Evolutionary conservation across 2,329 filamentous ascomycete species (phyloP).

Genomic region (Fusarium pseudograminearum): DNA sequence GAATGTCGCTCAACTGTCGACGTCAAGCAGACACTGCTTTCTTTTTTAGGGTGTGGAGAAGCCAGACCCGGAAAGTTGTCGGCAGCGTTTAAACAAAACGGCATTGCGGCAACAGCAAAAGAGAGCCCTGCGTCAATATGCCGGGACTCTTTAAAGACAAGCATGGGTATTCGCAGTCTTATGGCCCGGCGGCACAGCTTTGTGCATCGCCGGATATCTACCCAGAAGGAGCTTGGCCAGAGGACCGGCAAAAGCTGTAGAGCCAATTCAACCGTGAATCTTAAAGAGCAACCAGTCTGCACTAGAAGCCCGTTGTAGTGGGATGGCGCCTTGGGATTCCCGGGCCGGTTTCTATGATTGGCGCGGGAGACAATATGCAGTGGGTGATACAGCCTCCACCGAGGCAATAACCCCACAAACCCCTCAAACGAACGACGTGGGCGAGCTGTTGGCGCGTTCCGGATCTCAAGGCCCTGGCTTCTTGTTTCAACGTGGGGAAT

Average conservation of each 20-base stretch:
- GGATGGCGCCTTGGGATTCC: slow-evolving; percentile 41
- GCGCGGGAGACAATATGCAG: slow-evolving; percentile 48
- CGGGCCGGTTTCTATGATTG: slow-evolving; percentile 44
- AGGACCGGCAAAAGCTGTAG: slow-evolving; percentile 33
- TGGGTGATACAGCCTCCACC: slow-evolving; percentile 43
- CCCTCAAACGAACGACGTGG: slow-evolving; percentile 38
- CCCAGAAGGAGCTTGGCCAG: slow-evolving; percentile 30
- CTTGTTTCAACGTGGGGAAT: slow-evolving; percentile 46
- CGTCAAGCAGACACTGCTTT: slow-evolving; percentile 10
- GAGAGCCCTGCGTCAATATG: slow-evolving; percentile 26
- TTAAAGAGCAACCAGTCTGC: slow-evolving; percentile 32
- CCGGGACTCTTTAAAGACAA: slow-evolving; percentile 18
- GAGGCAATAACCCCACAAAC: slow-evolving; percentile 47
- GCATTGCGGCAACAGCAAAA: neutral
- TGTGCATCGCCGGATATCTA: slow-evolving; percentile 30
- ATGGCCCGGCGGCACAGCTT: slow-evolving; percentile 5
- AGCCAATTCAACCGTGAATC: slow-evolving; percentile 37
- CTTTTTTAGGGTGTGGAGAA: slow-evolving; percentile 32
- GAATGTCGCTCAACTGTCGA: slow-evolving; percentile 36
- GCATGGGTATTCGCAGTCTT: slow-evolving; percentile 19
- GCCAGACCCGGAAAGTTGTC: slow-evolving; percentile 39
- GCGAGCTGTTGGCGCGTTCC: slow-evolving; percentile 30
- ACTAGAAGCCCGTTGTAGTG: slow-evolving; percentile 40
- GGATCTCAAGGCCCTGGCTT: slow-evolving; percentile 39
- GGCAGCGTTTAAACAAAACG: slow-evolving; percentile 8